These are phyloP conservation scores for Salix brachista DNA, from an alignment of 345 rosid genomes.

Conservation along the genomic window DNA sequence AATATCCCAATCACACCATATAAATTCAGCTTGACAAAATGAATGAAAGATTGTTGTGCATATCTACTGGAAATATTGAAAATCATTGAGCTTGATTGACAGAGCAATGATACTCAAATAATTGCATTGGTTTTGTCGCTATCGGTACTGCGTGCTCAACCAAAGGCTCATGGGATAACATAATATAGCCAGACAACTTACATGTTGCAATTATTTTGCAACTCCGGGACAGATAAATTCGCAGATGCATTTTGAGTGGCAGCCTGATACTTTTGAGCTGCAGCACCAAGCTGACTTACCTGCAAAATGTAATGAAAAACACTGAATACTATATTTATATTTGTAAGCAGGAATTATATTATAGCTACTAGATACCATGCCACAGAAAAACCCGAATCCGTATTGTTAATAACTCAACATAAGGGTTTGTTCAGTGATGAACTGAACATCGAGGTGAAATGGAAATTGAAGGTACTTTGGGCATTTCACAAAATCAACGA, in stretches of 20 bases:
- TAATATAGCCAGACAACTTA: slow-evolving; percentile 30
- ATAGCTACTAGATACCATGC: neutral
- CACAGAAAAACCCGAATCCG: neutral
- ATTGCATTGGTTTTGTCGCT: neutral
- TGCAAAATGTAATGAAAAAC: slow-evolving; percentile 21
- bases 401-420: neutral
- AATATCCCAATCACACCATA: neutral
- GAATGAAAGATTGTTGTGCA: neutral
- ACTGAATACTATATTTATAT: neutral
- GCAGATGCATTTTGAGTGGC: slow-evolving; percentile 80
- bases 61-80: neutral
- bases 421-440: neutral
- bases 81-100: neutral
- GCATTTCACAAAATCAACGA: neutral
- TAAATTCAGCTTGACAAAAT: neutral
- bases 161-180: neutral
- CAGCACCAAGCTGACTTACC: slow-evolving; percentile 88
- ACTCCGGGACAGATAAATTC: slow-evolving; percentile 67
- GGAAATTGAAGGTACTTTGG: neutral
- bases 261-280: slow-evolving; percentile 88
- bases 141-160: neutral
- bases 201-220: slow-evolving; percentile 88
- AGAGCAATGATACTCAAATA: neutral
- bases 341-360: neutral
- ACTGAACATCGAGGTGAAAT: neutral